Evolutionary conservation across 2,329 filamentous ascomycete genomes (phyloP).

Genomic region (Myriosclerotinia curreyana): DNA sequence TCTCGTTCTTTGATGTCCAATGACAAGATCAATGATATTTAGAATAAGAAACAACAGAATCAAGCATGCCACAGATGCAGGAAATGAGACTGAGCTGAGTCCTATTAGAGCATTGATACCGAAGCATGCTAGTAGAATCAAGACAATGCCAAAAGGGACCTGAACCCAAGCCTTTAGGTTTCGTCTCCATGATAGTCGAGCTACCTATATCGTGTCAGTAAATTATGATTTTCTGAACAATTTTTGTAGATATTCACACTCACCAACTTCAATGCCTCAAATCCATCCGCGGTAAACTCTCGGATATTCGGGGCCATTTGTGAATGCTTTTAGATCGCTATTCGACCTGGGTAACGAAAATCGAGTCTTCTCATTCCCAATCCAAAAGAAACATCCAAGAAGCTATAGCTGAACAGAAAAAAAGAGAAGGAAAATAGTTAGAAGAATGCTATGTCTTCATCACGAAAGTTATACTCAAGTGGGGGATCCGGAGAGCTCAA

Average conservation of each 20-base stretch:
- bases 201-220: slow-evolving; percentile 33
- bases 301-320: slow-evolving; percentile 11
- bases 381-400: background rate
- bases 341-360: background rate
- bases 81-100: slow-evolving; percentile 52
- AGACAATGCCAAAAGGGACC: slow-evolving; percentile 46
- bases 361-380: background rate
- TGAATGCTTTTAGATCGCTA: background rate
- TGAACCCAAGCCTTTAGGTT: slow-evolving; percentile 48
- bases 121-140: slow-evolving; percentile 44
- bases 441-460: background rate
- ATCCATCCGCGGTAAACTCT: slow-evolving; percentile 27
- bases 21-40: slow-evolving; percentile 45
- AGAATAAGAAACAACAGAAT: slow-evolving; percentile 52
- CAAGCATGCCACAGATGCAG: slow-evolving; percentile 58
- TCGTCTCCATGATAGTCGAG: slow-evolving; percentile 35
- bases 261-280: slow-evolving; percentile 36
- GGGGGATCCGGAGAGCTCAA: slow-evolving; percentile 13
- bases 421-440: background rate
- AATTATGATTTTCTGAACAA: background rate
- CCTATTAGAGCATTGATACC: slow-evolving; percentile 44
- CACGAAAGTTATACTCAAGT: slow-evolving; percentile 2
- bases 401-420: background rate
- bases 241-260: background rate
- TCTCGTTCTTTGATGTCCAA: slow-evolving; percentile 51